Evolutionary conservation across 2,329 filamentous ascomycete genomes (phyloP), one percentile per base, ranked within the genome.

Genomic region (Proliferodiscus dingleyae): DNA sequence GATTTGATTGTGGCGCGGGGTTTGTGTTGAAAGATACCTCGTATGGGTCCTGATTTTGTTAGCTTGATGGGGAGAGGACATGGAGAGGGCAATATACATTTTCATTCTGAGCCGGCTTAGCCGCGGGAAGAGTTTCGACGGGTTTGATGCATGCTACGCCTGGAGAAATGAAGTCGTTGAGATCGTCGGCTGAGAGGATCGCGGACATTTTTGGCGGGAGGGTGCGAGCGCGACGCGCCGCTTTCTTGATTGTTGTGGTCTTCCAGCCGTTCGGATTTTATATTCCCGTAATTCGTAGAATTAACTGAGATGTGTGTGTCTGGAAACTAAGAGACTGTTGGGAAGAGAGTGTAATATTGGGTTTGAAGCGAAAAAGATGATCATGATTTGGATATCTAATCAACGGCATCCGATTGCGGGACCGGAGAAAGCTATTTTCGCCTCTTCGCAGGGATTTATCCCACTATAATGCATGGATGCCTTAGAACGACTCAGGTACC

Each of bases 151-250:
- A 98, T 52, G 93, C 93, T 62, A 98, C 90, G 52, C 91, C 90
- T 11, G 93, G 93, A 46, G 87, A 93, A 65, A 98, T 98, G 71
- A 98, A 98, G 74, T 98, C 93, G 74, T 98, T 98, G 51, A 98
- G 76, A 66, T 96, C 90, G 72, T 98, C 91, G 61, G 86, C 85
- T 46, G 90, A 97, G 61, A 98, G 85, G 61, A 98, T 98, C 52
- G 93, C 93, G 65, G 89, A 95, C 93, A 98, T 98, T 52, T 66
- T 73, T 18, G 29, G 29, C 28, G 32, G 11, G 33, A 30, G 28
- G 42, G 36, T 47, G 52, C 47, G 45, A 49, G 52, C 47, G 47
- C 52, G 34, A 45, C 36, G 52, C 57, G 55, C 47, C 50, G 43
- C 51, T 13, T 15, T 37, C 34, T 37, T 19, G 10, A 34, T 28